Percentiles rank a stretch among this genome's conserved stretches.
phyloP scores from a whole-genome alignment of 1,284 basidiomycete species.

The Tilletia walkeri region DNA sequence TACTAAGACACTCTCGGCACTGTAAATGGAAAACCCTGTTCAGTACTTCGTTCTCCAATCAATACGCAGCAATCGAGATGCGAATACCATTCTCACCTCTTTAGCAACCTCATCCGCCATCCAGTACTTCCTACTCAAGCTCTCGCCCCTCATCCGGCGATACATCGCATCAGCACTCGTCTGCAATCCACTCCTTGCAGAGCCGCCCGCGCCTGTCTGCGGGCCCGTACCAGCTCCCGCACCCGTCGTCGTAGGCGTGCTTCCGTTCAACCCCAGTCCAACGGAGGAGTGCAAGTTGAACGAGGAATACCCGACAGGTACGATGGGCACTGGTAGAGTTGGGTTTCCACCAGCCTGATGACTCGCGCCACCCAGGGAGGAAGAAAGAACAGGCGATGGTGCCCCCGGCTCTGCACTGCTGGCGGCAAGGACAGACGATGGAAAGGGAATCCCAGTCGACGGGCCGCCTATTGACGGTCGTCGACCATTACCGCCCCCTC shows the following conservation, averaged over 20 bases:
- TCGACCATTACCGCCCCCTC: neutral
- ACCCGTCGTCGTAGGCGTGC: neutral
- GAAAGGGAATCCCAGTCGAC: neutral
- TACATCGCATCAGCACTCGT: slow-evolving; percentile 48
- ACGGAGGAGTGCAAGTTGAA: slow-evolving; percentile 16
- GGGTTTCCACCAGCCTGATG: too few relatives aligned
- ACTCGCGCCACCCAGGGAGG: neutral
- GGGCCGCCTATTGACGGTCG: neutral
- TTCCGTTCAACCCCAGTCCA: neutral
- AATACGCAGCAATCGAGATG: too few relatives aligned
- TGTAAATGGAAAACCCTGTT: neutral
- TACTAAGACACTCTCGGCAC: slow-evolving; percentile 50
- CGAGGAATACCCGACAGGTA: slow-evolving; percentile 1
- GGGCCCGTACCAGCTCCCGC: neutral
- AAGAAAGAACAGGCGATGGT: neutral
- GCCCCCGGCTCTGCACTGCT: neutral
- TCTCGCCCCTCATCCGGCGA: slow-evolving; percentile 46
- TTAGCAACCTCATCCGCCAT: slow-evolving; percentile 80
- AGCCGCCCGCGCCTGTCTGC: too few relatives aligned
- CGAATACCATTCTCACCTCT: slow-evolving; percentile 58
- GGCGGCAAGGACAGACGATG: neutral
- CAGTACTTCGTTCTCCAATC: too few relatives aligned
- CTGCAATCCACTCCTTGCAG: slow-evolving; percentile 29
- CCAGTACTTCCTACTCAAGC: slow-evolving; percentile 51
- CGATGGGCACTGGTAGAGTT: neutral